phyloP scores from a whole-genome alignment of 345 rosid species.

The Salix dunnii region DNA sequence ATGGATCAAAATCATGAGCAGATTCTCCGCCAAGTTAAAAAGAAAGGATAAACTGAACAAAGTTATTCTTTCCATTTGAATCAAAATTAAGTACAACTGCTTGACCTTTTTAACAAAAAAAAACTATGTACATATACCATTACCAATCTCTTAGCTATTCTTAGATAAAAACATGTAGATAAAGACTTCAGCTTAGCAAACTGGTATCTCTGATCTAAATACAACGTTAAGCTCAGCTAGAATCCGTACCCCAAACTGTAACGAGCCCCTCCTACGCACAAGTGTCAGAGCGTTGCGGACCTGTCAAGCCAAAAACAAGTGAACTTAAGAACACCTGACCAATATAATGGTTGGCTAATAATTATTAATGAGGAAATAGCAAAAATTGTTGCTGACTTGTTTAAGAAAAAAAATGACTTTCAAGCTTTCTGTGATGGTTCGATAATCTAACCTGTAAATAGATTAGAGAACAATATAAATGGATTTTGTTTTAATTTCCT shows the following conservation, averaged over 20 bases:
- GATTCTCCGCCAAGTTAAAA: not conserved
- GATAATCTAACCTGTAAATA: not conserved
- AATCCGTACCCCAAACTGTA: constrained; percentile 19
- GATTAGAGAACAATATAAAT: no score
- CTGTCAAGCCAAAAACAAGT: constrained; percentile 15
- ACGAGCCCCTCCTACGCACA: constrained; percentile 11
- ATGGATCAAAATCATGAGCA: not conserved
- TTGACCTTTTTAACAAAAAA: not conserved
- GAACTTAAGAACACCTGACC: not conserved
- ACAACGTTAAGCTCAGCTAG: not conserved
- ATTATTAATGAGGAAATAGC: not conserved
- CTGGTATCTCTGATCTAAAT: not conserved
- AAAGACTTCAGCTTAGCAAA: not conserved
- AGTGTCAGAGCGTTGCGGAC: constrained; percentile 21
- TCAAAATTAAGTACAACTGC: not conserved
- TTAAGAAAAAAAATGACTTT: no score
- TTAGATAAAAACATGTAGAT: not conserved
- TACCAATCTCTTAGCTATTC: not conserved
- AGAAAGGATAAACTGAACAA: not conserved
- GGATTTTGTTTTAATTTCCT: not conserved
- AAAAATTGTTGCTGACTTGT: no score
- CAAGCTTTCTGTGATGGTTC: not conserved
- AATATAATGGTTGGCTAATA: not conserved
- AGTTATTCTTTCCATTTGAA: not conserved
- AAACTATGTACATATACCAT: not conserved